Percentiles rank a stretch among this genome's conserved stretches.
Evolutionary conservation across 164 flowering plant species (phyloP).

Genomic region (Platanus orientalis): DNA sequence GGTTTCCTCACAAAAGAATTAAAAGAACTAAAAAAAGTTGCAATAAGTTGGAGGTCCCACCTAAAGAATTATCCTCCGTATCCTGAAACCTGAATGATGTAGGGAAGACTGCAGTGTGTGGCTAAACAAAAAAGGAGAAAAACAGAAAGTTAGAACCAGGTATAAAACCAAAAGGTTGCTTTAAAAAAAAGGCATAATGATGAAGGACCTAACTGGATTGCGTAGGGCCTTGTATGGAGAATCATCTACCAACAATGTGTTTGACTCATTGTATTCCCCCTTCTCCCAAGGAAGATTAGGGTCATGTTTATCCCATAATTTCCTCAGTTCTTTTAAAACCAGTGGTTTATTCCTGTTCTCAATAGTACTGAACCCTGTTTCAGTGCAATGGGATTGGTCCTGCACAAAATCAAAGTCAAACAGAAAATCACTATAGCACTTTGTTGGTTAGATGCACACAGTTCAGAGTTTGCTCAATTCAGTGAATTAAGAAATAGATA

Average conservation of each 20-base stretch:
- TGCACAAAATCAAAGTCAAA: conserved; percentile 20
- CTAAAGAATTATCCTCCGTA: conserved; percentile 55
- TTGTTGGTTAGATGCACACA: background rate
- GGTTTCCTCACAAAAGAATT: background rate
- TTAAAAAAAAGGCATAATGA: background rate
- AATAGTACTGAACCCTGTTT: conserved; percentile 46
- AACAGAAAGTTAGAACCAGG: background rate
- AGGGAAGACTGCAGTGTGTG: conserved; percentile 78
- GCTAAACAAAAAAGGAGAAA: conserved; percentile 26
- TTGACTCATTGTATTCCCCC: conserved; percentile 63
- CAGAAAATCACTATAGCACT: background rate
- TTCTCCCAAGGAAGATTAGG: conserved; percentile 64
- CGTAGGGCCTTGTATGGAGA: conserved; percentile 87
- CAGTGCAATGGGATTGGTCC: conserved; percentile 68
- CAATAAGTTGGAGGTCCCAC: conserved; percentile 30
- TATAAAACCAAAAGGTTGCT: background rate
- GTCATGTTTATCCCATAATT: conserved; percentile 63
- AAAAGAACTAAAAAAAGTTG: background rate
- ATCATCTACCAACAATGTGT: conserved; percentile 87
- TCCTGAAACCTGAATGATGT: conserved; percentile 40
- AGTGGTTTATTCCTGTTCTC: conserved; percentile 66
- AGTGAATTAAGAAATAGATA: too few relatives aligned
- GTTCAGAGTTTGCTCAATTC: background rate
- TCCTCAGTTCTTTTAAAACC: conserved; percentile 69
- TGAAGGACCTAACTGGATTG: conserved; percentile 60